These are phyloP conservation scores for Pythium pyrilobum DNA, from an alignment of 352 stramenopile genomes.

Conservation along the genomic window DNA sequence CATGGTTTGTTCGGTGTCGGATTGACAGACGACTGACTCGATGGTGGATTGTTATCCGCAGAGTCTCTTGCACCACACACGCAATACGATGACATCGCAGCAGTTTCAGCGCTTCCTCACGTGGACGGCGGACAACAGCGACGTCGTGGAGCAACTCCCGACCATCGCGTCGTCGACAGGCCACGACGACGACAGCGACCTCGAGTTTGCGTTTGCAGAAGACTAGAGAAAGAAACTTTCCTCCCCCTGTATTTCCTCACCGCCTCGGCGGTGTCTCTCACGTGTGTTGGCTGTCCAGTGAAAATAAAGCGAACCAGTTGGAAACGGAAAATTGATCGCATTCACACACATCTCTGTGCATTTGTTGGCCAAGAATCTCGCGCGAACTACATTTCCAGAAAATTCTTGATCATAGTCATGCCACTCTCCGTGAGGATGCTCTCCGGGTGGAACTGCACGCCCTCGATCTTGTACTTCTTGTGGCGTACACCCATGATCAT, in stretches of 20 bases:
- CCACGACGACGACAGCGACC: conserved; percentile 33
- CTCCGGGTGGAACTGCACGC: conserved; percentile 87
- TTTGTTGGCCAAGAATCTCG: no score
- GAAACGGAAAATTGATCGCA: background rate
- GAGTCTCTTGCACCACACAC: conserved; percentile 68
- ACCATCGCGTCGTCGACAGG: conserved; percentile 22
- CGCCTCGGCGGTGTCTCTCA: no score
- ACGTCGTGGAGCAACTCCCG: conserved; percentile 68
- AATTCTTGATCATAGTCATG: conserved; percentile 83
- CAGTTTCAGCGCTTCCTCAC: conserved; percentile 83
- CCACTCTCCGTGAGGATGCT: conserved; percentile 83
- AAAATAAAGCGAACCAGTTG: background rate
- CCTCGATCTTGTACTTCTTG: conserved; percentile 83
- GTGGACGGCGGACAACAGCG: conserved; percentile 69
- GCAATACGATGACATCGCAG: conserved; percentile 70
- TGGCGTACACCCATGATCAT: conserved; percentile 90
- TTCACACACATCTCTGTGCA: background rate
- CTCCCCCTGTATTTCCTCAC: background rate
- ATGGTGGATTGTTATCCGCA: conserved; percentile 13
- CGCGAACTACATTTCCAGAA: conserved; percentile 71
- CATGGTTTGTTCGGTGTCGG: background rate
- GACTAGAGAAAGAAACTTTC: conserved; percentile 26
- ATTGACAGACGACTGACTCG: background rate
- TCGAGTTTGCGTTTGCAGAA: conserved; percentile 79
- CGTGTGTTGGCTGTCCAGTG: background rate